These are phyloP conservation scores for Clavariopsis aquatica DNA, from an alignment of 495 filamentous ascomycete species.

Conservation along the genomic window DNA sequence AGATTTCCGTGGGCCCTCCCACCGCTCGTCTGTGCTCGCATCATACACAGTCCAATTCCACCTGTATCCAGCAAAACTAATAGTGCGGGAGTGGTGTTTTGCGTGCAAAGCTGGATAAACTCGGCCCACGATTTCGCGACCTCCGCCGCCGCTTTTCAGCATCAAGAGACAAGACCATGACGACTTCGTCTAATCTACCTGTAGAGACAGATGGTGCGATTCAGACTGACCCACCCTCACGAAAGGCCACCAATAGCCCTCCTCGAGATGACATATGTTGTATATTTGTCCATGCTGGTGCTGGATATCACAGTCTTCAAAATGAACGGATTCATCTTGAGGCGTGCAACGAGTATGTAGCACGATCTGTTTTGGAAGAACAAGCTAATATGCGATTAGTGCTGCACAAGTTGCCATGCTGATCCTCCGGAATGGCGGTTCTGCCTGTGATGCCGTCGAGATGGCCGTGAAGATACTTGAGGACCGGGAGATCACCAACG, in stretches of 20 bases:
- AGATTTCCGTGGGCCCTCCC: too few relatives aligned
- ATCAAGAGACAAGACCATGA: conserved; percentile 19
- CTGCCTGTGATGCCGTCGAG: conserved; percentile 89
- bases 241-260: conserved; percentile 40
- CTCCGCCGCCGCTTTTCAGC: conserved; percentile 29
- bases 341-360: conserved; percentile 80
- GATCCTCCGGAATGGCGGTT: conserved; percentile 72
- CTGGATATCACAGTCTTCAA: conserved; percentile 83
- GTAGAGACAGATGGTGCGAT: conserved; percentile 24
- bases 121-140: conserved; percentile 21
- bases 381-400: conserved; percentile 50
- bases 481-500: conserved; percentile 92
- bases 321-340: conserved; percentile 83
- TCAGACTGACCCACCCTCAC: conserved; percentile 15
- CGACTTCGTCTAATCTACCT: conserved; percentile 3
- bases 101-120: conserved; percentile 29
- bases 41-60: too few relatives aligned
- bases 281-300: conserved; percentile 95
- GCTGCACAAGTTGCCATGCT: conserved; percentile 78
- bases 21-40: too few relatives aligned
- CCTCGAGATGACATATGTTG: conserved; percentile 55
- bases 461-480: conserved; percentile 83
- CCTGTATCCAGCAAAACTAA: not conserved
- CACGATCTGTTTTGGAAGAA: not conserved
- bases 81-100: not conserved